Evolutionary conservation across 2,329 filamentous ascomycete species (phyloP), one percentile per base, ranked within the genome.

Genomic region (Thermothelomyces thermophilus): DNA sequence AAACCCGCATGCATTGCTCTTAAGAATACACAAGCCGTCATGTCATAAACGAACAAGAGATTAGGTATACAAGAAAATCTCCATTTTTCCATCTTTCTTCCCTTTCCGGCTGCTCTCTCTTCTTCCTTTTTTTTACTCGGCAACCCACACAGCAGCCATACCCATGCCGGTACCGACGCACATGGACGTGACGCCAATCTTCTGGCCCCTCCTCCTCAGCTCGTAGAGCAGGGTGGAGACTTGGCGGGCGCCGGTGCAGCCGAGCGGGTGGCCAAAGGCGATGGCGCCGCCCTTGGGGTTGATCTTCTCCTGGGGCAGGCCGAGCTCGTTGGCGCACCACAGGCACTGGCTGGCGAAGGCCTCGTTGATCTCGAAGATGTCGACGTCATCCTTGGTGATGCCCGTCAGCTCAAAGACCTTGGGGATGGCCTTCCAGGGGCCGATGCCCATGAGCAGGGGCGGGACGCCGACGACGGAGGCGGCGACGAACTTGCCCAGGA

Each of bases 361-460:
- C 79, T 98, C 93, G 75, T 98, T 98, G 78, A 98, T 96, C 80
- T 98, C 93, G 64, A 81, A 97, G 64, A 97, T 91, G 67, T 97
- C 93, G 26, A 98, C 89, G 60, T 97, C 91, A 50, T 95, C 85
- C 70, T 84, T 88, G 66, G 75, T 76, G 61, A 98, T 82, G 53
- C 90, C 90, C 0, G 90, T 87, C 68, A 93, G 90, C 66, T 87
- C 79, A 50, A 96, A 83, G 3, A 88, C 90, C 66, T 90, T 86
- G 57, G 93, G 93, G 63, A 98, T 97, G 50, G 93, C 90, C 70
- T 90, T 90, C 82, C 89, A 95, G 44, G 93, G 93, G 1, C 93
- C 93, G 59, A 95, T 77, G 56, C 93, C 93, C 93, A 98, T 97
- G 60, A 97, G 84, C 50, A 96, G 79, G 36, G 93, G 93, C 64